These are phyloP conservation scores for Venturia carpophila DNA, from an alignment of 2,329 filamentous ascomycete genomes.

Conservation along the genomic window DNA sequence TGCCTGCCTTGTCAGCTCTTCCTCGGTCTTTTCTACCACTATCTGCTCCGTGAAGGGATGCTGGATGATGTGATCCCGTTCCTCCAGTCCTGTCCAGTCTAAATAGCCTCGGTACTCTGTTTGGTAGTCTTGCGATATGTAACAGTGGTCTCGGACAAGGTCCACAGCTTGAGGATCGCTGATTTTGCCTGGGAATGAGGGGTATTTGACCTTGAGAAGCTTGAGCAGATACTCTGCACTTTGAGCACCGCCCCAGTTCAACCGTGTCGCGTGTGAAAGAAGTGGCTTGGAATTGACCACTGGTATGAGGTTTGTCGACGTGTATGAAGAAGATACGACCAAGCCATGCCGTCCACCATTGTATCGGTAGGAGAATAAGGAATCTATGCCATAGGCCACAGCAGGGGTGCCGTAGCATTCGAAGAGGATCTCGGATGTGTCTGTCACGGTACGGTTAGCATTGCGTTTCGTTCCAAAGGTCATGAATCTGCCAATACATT, in stretches of 20 bases:
- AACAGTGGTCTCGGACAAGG: slow-evolving; percentile 81
- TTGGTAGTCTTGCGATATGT: slow-evolving; percentile 78
- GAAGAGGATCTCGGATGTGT: slow-evolving; percentile 96
- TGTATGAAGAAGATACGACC: slow-evolving; percentile 86
- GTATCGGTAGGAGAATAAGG: slow-evolving; percentile 88
- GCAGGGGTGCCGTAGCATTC: slow-evolving; percentile 91
- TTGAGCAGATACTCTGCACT: slow-evolving; percentile 86
- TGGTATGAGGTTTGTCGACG: slow-evolving; percentile 89
- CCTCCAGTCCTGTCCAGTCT: slow-evolving; percentile 87
- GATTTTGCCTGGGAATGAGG: slow-evolving; percentile 76
- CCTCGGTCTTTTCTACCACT: slow-evolving; percentile 82
- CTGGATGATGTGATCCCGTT: slow-evolving; percentile 81
- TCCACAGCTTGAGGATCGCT: slow-evolving; percentile 80
- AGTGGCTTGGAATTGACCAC: slow-evolving; percentile 81
- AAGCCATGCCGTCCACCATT: slow-evolving; percentile 83
- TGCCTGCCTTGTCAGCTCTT: slow-evolving; percentile 81
- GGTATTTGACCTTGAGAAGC: slow-evolving; percentile 84
- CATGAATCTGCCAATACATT: slow-evolving; percentile 52
- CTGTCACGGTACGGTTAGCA: slow-evolving; percentile 38
- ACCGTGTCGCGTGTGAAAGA: slow-evolving; percentile 72
- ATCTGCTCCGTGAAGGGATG: slow-evolving; percentile 91
- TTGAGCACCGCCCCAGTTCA: slow-evolving; percentile 94
- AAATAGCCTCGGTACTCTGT: slow-evolving; percentile 67
- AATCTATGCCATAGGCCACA: slow-evolving; percentile 89
- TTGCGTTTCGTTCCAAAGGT: neutral